Evolutionary conservation across 306 rosid species (phyloP).

Genomic region (Cucurbita pepo): DNA sequence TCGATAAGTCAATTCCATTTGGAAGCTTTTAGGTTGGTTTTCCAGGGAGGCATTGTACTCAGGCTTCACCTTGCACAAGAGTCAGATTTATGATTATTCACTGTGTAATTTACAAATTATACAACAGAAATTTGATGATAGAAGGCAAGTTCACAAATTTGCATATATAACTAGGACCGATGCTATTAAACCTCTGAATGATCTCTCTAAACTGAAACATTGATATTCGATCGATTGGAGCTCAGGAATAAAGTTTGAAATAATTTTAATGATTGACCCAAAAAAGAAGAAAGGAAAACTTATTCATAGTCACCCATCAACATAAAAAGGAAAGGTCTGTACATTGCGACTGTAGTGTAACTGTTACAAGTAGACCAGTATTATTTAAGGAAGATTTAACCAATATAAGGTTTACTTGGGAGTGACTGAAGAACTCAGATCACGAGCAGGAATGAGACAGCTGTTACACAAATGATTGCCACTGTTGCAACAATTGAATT

Average conservation of each 20-base stretch:
- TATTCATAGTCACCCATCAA: background rate
- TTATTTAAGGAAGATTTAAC: background rate
- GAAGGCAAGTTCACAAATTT: background rate
- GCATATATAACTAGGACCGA: background rate
- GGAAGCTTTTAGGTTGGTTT: constrained; percentile 11
- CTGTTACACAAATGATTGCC: constrained; percentile 36
- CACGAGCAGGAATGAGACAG: constrained; percentile 39
- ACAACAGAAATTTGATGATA: too few relatives aligned
- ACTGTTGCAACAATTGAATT: constrained; percentile 73
- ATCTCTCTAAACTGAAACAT: too few relatives aligned
- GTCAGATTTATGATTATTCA: background rate
- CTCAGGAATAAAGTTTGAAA: background rate
- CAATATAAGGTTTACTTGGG: background rate
- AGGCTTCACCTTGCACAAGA: background rate
- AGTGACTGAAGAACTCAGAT: constrained; percentile 21
- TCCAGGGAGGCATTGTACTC: constrained; percentile 2
- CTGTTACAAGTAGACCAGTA: background rate
- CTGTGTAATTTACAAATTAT: too few relatives aligned
- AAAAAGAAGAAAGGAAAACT: background rate
- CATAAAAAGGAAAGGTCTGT: background rate
- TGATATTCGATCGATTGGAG: background rate
- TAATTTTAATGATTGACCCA: background rate
- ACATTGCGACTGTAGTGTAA: background rate
- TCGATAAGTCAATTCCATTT: constrained; percentile 18
- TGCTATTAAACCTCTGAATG: background rate